Conservation (phyloP, 2,329 filamentous ascomycete genomes). For the Aureobasidium sp. region DNA sequence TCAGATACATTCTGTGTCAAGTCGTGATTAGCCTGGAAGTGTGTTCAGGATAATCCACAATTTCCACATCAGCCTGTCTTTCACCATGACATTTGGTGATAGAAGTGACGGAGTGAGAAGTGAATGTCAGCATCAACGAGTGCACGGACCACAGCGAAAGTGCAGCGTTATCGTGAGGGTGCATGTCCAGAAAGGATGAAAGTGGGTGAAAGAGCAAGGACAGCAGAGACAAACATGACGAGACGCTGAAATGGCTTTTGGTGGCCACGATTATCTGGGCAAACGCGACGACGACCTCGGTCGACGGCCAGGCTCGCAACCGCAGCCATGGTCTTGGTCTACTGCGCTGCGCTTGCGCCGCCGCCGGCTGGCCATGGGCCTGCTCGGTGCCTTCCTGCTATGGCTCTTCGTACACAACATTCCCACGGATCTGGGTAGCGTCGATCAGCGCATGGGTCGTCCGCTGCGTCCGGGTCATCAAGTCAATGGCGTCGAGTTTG, state of each 20-base stretch:
- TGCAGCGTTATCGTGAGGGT: background rate
- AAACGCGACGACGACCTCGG: conserved; percentile 56
- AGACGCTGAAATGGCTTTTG: conserved; percentile 9
- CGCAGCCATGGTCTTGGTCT: conserved; percentile 10
- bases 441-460: conserved; percentile 19
- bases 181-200: background rate
- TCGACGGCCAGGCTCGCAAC: conserved; percentile 23
- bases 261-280: conserved; percentile 53
- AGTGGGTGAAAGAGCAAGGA: background rate
- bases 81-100: too few species aligned
- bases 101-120: too few species aligned
- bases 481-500: conserved; percentile 13
- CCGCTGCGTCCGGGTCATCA: conserved; percentile 10
- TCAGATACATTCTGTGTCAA: too few species aligned
- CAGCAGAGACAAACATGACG: background rate
- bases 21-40: too few species aligned
- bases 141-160: background rate
- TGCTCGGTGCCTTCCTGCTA: conserved; percentile 41
- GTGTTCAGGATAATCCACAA: background rate
- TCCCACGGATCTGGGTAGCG: conserved; percentile 39
- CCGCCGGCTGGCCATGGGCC: conserved; percentile 37
- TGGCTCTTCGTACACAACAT: conserved; percentile 60
- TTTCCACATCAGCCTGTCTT: too few species aligned
- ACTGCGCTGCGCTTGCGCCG: conserved; percentile 34
- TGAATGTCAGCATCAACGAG: background rate